A percentile compares a stretch with the other conserved stretches of the same genome.
These are phyloP conservation scores for Protostelium mycophagum DNA, from an alignment of 78 protist species.

Conservation along the genomic window DNA sequence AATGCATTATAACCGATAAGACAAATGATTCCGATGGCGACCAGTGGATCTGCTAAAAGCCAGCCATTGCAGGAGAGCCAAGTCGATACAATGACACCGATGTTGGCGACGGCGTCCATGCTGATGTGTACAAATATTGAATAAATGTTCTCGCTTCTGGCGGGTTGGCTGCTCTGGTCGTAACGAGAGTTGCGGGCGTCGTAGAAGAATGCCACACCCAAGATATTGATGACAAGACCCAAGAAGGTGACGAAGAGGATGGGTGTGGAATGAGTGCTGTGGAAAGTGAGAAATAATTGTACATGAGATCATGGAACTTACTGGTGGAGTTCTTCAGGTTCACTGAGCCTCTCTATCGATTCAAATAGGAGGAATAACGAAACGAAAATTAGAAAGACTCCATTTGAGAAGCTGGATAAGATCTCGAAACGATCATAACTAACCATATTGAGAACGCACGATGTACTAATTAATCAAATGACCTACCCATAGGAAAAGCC, in stretches of 20 bases:
- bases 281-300: neutral
- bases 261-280: neutral
- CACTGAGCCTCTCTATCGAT: slow-evolving; percentile 45
- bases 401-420: slow-evolving; percentile 42
- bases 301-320: neutral
- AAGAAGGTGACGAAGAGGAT: neutral
- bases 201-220: neutral
- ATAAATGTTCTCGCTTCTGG: slow-evolving; percentile 28
- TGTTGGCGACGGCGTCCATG: slow-evolving; percentile 45
- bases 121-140: slow-evolving; percentile 38
- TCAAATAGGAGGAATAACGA: slow-evolving; percentile 52
- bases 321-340: slow-evolving; percentile 59
- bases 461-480: neutral
- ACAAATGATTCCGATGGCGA: slow-evolving; percentile 17
- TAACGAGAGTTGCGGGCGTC: neutral
- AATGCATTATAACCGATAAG: slow-evolving; percentile 47
- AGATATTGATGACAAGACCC: neutral
- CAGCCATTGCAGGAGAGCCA: neutral
- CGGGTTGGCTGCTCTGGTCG: neutral
- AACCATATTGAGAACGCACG: neutral
- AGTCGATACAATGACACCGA: slow-evolving; percentile 56
- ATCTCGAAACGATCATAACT: slow-evolving; percentile 58
- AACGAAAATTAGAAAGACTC: slow-evolving; percentile 49
- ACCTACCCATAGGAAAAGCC: slow-evolving; percentile 36
- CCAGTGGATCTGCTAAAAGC: neutral